Conservation (phyloP, 2,329 filamentous ascomycete species). For the Lachnellula cervina region DNA sequence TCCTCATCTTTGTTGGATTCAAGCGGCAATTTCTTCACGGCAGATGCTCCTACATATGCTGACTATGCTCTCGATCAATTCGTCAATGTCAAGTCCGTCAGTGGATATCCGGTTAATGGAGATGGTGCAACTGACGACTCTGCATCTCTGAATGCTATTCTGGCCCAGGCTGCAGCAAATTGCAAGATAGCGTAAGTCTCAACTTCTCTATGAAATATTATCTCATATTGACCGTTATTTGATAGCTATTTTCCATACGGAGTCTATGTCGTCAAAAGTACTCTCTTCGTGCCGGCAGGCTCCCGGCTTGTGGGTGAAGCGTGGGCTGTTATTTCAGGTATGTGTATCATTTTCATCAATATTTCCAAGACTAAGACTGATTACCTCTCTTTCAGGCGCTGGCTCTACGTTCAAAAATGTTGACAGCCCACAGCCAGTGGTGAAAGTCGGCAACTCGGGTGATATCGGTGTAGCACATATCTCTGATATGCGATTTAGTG, state of each 20-base stretch:
- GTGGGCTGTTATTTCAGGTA: constrained; percentile 36
- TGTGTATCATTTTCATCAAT: too few species aligned
- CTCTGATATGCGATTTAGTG: constrained; percentile 48
- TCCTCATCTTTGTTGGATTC: not conserved
- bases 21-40: not conserved
- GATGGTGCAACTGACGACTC: constrained; percentile 13
- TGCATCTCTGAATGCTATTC: constrained; percentile 47
- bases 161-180: constrained; percentile 43
- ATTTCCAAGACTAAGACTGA: too few species aligned
- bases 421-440: constrained; percentile 39
- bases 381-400: constrained; percentile 36
- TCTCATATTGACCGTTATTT: too few species aligned
- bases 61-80: not conserved
- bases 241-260: constrained; percentile 36
- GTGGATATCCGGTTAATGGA: constrained; percentile 2
- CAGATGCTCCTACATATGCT: not conserved
- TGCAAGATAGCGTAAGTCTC: too few species aligned
- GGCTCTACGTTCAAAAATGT: constrained; percentile 41
- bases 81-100: constrained; percentile 1
- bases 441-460: constrained; percentile 46
- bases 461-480: constrained; percentile 46
- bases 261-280: constrained; percentile 40
- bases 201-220: constrained; percentile 28
- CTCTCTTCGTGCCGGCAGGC: constrained; percentile 42
- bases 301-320: constrained; percentile 51